Evolutionary conservation across 2,329 filamentous ascomycete genomes (phyloP).

Genomic region (Fonsecaea multimorphosa): DNA sequence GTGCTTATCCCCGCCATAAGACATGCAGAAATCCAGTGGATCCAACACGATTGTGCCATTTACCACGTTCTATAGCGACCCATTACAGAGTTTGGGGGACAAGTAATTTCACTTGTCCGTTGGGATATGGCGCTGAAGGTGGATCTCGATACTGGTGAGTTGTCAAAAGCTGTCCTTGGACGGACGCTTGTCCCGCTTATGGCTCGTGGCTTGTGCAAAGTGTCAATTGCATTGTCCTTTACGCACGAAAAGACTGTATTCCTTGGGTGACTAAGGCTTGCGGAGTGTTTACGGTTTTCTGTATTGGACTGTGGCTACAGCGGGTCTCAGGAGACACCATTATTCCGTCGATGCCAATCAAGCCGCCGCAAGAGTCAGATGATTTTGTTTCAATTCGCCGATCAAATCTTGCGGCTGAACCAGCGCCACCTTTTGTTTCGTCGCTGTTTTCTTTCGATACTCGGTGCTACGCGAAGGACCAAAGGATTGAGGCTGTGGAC

Average conservation of each 20-base stretch:
- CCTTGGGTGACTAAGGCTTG: not conserved
- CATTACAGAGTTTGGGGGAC: not conserved
- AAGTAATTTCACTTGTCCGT: not conserved
- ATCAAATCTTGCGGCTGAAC: slow-evolving; percentile 1
- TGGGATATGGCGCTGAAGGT: not conserved
- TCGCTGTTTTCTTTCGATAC: not conserved
- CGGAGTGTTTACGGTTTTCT: not conserved
- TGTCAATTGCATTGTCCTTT: not conserved
- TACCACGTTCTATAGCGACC: not conserved
- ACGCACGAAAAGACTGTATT: not conserved
- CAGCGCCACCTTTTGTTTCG: not conserved
- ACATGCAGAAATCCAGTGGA: not conserved
- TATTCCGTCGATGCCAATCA: slow-evolving; percentile 1
- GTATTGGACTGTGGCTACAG: slow-evolving; percentile 2
- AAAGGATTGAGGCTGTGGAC: slow-evolving; percentile 8
- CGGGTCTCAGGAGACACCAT: not conserved
- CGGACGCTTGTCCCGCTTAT: not conserved
- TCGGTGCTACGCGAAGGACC: not conserved
- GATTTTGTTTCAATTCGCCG: not conserved
- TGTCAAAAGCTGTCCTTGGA: not conserved
- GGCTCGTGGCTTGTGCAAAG: not conserved
- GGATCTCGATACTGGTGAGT: not conserved
- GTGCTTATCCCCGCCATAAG: not conserved
- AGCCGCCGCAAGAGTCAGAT: not conserved
- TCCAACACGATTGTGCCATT: not conserved